A percentile compares a stretch with the other conserved stretches of the same genome.
Conservation (phyloP, 2,329 filamentous ascomycete genomes). For the Nemania abortiva region DNA sequence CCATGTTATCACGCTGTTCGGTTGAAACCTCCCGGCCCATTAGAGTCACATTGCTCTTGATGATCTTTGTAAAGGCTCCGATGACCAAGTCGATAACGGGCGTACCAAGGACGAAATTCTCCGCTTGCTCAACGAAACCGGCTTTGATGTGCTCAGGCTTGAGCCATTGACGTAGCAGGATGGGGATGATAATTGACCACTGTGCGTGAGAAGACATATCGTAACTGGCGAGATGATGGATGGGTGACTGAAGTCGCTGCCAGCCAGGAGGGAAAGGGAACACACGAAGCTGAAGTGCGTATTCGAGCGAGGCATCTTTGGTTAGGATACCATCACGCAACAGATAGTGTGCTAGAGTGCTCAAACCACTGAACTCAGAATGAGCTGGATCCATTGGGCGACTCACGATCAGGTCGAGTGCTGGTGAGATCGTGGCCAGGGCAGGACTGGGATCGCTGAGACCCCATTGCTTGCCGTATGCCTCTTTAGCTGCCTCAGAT, state of each 20-base stretch:
- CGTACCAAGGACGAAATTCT: background rate
- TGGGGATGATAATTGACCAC: background rate
- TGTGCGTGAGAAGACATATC: background rate
- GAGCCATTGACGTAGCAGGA: background rate
- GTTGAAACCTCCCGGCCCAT: background rate
- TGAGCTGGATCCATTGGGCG: background rate
- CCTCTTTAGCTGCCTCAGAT: background rate
- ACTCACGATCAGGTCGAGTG: background rate
- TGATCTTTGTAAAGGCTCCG: background rate
- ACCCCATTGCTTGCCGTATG: background rate
- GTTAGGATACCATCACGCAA: background rate
- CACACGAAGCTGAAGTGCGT: background rate
- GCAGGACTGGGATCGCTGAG: background rate
- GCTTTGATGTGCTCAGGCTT: background rate
- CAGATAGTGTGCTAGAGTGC: background rate
- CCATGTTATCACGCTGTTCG: background rate
- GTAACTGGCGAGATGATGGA: background rate
- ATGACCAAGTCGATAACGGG: background rate
- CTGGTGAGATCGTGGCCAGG: background rate
- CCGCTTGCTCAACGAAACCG: background rate
- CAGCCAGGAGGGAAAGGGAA: background rate
- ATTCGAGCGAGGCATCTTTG: background rate
- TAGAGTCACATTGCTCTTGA: background rate
- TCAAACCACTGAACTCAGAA: background rate
- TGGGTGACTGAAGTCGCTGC: background rate